phyloP scores from a whole-genome alignment of 1,284 basidiomycete genomes.

The Takashimella koratensis region DNA sequence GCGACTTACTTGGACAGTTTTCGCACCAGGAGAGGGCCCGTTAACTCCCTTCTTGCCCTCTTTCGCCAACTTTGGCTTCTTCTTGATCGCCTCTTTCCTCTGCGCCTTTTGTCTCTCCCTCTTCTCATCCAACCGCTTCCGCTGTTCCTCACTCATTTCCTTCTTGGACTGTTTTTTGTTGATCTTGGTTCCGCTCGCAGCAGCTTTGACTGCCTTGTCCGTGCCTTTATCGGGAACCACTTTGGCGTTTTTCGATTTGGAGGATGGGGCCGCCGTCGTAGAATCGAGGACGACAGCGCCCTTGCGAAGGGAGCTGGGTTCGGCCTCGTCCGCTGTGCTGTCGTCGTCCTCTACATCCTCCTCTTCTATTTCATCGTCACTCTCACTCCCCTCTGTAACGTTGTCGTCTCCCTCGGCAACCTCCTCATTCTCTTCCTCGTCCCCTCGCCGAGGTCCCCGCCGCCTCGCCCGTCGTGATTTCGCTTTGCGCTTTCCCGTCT shows the following conservation, averaged over 20 bases:
- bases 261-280: neutral
- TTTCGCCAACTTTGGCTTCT: constrained; percentile 18
- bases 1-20: neutral
- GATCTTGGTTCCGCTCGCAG: neutral
- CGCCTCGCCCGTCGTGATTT: neutral
- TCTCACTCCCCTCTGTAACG: neutral
- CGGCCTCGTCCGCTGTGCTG: neutral
- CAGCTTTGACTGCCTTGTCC: no score
- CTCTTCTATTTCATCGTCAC: neutral
- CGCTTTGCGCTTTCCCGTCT: neutral
- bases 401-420: neutral
- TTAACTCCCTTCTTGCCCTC: constrained; percentile 2
- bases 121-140: constrained; percentile 24
- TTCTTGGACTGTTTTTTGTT: neutral
- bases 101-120: constrained; percentile 37
- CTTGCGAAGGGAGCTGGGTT: no score
- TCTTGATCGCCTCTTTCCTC: constrained; percentile 25
- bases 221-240: neutral
- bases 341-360: neutral
- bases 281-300: neutral
- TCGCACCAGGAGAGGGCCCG: neutral
- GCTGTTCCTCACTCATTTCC: constrained; percentile 26
- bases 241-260: neutral
- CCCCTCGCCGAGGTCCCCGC: neutral
- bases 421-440: neutral